phyloP scores from a whole-genome alignment of 2,329 filamentous ascomycete species.

The Acrodontium crateriforme region DNA sequence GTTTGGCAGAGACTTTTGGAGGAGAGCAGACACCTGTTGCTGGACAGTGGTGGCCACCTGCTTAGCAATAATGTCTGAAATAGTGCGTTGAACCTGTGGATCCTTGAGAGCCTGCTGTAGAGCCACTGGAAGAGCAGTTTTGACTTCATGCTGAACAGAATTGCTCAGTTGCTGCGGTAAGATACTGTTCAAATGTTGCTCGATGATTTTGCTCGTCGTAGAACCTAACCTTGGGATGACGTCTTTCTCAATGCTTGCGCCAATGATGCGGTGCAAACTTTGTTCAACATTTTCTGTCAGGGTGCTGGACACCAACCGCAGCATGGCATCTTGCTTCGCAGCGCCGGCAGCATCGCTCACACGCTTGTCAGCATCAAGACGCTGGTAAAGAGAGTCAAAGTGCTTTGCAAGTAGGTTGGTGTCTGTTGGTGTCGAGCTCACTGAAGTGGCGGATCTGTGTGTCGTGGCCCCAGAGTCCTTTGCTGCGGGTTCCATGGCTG shows the following conservation, averaged over 20 bases:
- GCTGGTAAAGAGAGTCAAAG: conserved; percentile 42
- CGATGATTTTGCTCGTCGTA: conserved; percentile 52
- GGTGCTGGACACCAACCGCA: conserved; percentile 54
- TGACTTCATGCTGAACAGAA: conserved; percentile 58
- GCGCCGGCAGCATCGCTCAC: conserved; percentile 47
- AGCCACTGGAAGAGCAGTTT: conserved; percentile 52
- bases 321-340: conserved; percentile 55
- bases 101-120: conserved; percentile 57
- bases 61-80: conserved; percentile 58
- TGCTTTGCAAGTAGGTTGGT: conserved; percentile 24
- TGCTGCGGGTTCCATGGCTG: conserved; percentile 1
- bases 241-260: conserved; percentile 57
- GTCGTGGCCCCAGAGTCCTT: not conserved
- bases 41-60: conserved; percentile 57
- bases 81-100: conserved; percentile 55
- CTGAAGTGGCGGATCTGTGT: not conserved
- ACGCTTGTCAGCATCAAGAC: conserved; percentile 56
- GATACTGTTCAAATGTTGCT: conserved; percentile 55
- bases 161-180: conserved; percentile 54
- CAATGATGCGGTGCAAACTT: conserved; percentile 63
- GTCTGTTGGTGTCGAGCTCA: not conserved
- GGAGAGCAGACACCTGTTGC: conserved; percentile 46
- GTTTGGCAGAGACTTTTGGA: conserved; percentile 34
- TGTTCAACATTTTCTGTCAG: conserved; percentile 60
- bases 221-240: conserved; percentile 63